phyloP scores from a whole-genome alignment of 768 basidiomycete genomes.

The Cystofilobasidium macerans region DNA sequence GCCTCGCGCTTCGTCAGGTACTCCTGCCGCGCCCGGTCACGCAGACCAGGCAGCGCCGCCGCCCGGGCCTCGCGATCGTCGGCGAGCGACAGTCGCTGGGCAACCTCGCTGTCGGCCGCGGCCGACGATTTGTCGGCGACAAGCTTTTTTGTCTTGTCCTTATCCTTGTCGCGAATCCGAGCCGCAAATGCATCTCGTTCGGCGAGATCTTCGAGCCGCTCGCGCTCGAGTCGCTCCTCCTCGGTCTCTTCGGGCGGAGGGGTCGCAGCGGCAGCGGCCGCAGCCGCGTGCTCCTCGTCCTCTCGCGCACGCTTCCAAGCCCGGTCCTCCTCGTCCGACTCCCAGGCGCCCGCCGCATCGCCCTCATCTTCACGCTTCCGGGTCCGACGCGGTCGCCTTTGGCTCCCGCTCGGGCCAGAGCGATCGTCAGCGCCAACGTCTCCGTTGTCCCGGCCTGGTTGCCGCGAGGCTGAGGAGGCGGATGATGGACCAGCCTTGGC shows the following conservation, averaged over 20 bases:
- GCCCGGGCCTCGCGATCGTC: constrained; percentile 53
- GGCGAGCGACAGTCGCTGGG: constrained; percentile 64
- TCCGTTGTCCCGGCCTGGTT: constrained; percentile 50
- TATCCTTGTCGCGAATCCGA: constrained; percentile 69
- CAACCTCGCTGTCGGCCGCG: constrained; percentile 66
- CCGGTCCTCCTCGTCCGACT: constrained; percentile 37
- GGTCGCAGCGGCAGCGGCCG: constrained; percentile 28
- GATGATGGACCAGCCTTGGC: background rate
- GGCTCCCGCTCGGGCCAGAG: constrained; percentile 66
- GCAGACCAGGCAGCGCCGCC: constrained; percentile 57
- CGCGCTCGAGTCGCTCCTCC: constrained; percentile 55
- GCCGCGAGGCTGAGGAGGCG: constrained; percentile 3
- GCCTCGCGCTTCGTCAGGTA: constrained; percentile 93
- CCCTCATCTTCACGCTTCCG: constrained; percentile 28
- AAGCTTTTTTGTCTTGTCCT: constrained; percentile 74
- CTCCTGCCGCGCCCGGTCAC: constrained; percentile 82
- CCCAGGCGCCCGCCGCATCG: constrained; percentile 6
- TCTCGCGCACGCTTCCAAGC: constrained; percentile 12
- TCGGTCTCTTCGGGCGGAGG: constrained; percentile 53
- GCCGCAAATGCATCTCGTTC: constrained; percentile 92
- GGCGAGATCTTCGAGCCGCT: constrained; percentile 63
- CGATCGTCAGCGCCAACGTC: constrained; percentile 54
- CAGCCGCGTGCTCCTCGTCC: constrained; percentile 17
- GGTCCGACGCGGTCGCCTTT: constrained; percentile 31
- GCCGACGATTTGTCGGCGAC: constrained; percentile 85